These are phyloP conservation scores for Rossbeevera mucosa DNA, from an alignment of 768 basidiomycete species.

Conservation along the genomic window DNA sequence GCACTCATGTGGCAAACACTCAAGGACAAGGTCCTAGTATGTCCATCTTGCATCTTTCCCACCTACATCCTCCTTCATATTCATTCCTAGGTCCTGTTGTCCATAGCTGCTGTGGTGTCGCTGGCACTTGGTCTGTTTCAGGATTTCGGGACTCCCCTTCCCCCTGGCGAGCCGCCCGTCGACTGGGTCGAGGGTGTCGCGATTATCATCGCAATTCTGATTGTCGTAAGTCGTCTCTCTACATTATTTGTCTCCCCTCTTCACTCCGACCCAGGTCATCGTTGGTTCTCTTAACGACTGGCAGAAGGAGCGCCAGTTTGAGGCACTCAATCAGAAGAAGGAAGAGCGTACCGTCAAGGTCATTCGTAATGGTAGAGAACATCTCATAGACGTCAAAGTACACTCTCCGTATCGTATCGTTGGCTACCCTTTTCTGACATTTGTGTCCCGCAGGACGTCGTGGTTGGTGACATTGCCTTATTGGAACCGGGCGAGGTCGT, in stretches of 20 bases:
- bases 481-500: conserved; percentile 94
- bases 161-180: conserved; percentile 63
- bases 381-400: conserved; percentile 78
- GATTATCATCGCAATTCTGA: conserved; percentile 69
- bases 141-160: conserved; percentile 73
- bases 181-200: conserved; percentile 97
- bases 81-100: conserved; percentile 66
- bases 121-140: conserved; percentile 92
- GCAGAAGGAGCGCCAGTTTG: conserved; percentile 98
- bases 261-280: conserved; percentile 49
- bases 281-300: conserved; percentile 97
- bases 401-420: background rate
- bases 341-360: conserved; percentile 90
- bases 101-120: conserved; percentile 89
- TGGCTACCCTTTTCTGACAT: conserved; percentile 5
- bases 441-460: conserved; percentile 58
- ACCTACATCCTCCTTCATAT: conserved; percentile 3
- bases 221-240: conserved; percentile 53
- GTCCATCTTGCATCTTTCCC: conserved; percentile 22
- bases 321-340: conserved; percentile 86
- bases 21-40: conserved; percentile 85
- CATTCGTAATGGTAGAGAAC: conserved; percentile 67
- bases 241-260: background rate
- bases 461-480: conserved; percentile 90
- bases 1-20: conserved; percentile 81